Conservation (phyloP, 1,139 yeast species). For the Keqinozyma sinolaborantium region DNA sequence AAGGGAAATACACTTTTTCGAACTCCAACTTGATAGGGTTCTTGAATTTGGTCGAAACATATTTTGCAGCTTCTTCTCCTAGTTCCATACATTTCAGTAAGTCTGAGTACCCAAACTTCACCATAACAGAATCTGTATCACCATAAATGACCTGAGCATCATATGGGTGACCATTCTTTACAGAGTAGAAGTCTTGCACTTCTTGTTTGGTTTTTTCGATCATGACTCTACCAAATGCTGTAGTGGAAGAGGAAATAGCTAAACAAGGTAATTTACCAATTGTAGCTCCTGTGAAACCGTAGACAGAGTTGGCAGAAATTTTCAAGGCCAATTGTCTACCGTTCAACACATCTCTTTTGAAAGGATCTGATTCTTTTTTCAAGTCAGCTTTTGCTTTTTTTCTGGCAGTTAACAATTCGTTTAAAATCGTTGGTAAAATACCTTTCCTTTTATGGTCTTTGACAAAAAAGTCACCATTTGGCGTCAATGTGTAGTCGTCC, state of each 20-base stretch:
- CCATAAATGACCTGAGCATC: slow-evolving; percentile 95
- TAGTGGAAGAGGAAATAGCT: slow-evolving; percentile 92
- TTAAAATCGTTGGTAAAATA: slow-evolving; percentile 83
- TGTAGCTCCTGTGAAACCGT: slow-evolving; percentile 99
- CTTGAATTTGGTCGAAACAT: slow-evolving; percentile 73
- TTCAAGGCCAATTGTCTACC: slow-evolving; percentile 97
- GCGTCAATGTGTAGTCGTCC: slow-evolving; percentile 81
- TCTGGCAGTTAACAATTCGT: slow-evolving; percentile 87
- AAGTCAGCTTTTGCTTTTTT: slow-evolving; percentile 88
- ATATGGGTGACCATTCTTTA: slow-evolving; percentile 73
- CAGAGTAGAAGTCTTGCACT: slow-evolving; percentile 76
- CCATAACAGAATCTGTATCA: slow-evolving; percentile 99
- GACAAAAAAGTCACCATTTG: slow-evolving; percentile 93
- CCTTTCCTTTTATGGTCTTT: slow-evolving; percentile 72
- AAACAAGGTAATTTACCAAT: slow-evolving; percentile 95
- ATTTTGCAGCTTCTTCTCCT: slow-evolving; percentile 93
- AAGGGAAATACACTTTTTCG: slow-evolving; percentile 95
- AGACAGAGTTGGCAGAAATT: slow-evolving; percentile 96
- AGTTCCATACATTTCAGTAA: slow-evolving; percentile 80
- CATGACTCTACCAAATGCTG: slow-evolving; percentile 96
- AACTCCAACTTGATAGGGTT: slow-evolving; percentile 93
- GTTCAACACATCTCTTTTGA: slow-evolving; percentile 86
- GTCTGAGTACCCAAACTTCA: slow-evolving; percentile 87
- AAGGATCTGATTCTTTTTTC: slow-evolving; percentile 92
- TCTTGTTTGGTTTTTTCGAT: slow-evolving; percentile 86